Conservation (phyloP, 1,139 yeast species). For the Blastobotrys buckinghamii region DNA sequence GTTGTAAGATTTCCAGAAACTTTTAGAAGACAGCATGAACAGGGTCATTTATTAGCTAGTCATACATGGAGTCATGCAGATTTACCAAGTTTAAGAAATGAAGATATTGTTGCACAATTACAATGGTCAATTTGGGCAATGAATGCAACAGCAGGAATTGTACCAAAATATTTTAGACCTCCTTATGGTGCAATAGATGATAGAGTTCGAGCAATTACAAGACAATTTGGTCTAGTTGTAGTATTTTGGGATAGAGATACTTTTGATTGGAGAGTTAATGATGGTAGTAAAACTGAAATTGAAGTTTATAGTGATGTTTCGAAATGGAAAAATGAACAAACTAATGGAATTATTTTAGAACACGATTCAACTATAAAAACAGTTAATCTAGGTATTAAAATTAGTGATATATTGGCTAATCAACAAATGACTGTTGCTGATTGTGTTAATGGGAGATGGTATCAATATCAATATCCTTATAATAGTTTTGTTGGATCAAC, state of each 20-base stretch:
- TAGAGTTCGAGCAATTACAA: slow-evolving; percentile 68
- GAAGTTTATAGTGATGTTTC: slow-evolving; percentile 52
- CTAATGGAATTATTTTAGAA: slow-evolving; percentile 68
- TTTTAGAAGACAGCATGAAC: slow-evolving; percentile 48
- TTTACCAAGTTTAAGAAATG: slow-evolving; percentile 70
- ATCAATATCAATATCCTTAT: slow-evolving; percentile 18
- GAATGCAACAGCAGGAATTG: slow-evolving; percentile 85
- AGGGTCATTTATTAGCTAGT: slow-evolving; percentile 77
- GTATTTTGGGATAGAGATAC: slow-evolving; percentile 92
- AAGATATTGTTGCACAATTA: slow-evolving; percentile 78
- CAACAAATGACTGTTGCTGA: slow-evolving; percentile 75
- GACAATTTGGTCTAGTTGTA: slow-evolving; percentile 81
- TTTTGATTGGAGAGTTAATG: slow-evolving; percentile 74
- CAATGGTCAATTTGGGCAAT: slow-evolving; percentile 98
- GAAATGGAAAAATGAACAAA: slow-evolving; percentile 41
- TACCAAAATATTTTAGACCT: slow-evolving; percentile 94
- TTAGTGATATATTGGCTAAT: slow-evolving; percentile 46
- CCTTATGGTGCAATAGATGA: slow-evolving; percentile 95
- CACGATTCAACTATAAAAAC: slow-evolving; percentile 72
- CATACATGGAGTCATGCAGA: slow-evolving; percentile 94
- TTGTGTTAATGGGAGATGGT: slow-evolving; percentile 60
- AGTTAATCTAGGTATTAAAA: slow-evolving; percentile 60
- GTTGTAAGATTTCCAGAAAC: slow-evolving; percentile 71
- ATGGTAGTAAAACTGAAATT: slow-evolving; percentile 39
- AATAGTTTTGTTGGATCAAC: not conserved